phyloP scores from a whole-genome alignment of 352 stramenopile species.

The Phytophthora boehmeriae region DNA sequence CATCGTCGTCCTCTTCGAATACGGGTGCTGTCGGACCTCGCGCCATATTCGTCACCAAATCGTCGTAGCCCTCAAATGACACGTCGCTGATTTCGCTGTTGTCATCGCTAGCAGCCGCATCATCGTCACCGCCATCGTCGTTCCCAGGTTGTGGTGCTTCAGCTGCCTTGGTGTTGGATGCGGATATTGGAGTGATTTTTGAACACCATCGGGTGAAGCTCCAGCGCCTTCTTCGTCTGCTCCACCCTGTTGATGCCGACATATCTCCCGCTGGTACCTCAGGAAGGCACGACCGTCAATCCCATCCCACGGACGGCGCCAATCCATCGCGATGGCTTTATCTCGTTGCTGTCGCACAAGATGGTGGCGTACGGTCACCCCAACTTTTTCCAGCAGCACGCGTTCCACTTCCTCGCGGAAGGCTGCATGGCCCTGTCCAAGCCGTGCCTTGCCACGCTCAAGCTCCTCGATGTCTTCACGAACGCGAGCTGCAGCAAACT shows the following conservation, averaged over 20 bases:
- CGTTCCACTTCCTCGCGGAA: constrained; percentile 70
- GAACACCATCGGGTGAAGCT: constrained; percentile 7
- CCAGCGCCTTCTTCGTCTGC: constrained; percentile 18
- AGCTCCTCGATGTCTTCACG: constrained; percentile 48
- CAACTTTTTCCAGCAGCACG: constrained; percentile 56
- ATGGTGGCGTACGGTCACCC: constrained; percentile 52
- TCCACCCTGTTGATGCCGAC: constrained; percentile 41
- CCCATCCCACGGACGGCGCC: constrained; percentile 72
- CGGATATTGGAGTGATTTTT: constrained; percentile 11
- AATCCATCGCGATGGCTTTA: constrained; percentile 60
- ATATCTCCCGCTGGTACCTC: constrained; percentile 55
- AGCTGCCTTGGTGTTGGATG: constrained; percentile 9
- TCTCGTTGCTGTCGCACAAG: constrained; percentile 68
- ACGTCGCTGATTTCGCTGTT: constrained; percentile 85
- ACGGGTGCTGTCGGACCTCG: constrained; percentile 2
- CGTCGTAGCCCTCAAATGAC: constrained; percentile 67
- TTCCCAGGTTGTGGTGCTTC: constrained; percentile 29
- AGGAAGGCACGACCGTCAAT: constrained; percentile 64
- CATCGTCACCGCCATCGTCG: constrained; percentile 18
- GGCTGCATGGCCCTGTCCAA: constrained; percentile 54
- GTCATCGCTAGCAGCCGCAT: constrained; percentile 33
- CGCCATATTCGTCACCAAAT: constrained; percentile 47
- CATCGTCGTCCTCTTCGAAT: constrained; percentile 30
- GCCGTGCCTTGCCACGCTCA: constrained; percentile 41
- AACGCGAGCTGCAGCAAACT: constrained; percentile 47